A percentile compares a stretch with the other conserved stretches of the same genome.
Evolutionary conservation across 169 alveolate genomes (phyloP).

Genomic region (Cryptosporidium sp.): DNA sequence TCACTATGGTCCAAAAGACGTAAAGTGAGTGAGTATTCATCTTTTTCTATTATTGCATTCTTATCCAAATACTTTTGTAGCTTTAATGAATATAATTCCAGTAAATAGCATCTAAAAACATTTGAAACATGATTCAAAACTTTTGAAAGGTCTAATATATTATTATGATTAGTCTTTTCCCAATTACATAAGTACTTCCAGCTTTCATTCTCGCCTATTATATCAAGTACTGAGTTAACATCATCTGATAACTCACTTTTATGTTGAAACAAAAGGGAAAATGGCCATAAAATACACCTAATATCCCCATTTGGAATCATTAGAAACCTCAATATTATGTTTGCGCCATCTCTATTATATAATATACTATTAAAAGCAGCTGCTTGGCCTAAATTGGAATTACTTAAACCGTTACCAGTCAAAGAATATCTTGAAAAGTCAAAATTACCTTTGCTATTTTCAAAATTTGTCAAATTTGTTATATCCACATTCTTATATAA

Average conservation of each 20-base stretch:
- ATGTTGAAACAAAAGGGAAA: slow-evolving; percentile 3
- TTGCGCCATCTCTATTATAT: not conserved
- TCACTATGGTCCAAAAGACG: slow-evolving; percentile 16
- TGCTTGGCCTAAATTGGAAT: not conserved
- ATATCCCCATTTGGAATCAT: slow-evolving; percentile 70
- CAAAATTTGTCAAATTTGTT: not conserved
- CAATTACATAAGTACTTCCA: slow-evolving; percentile 59
- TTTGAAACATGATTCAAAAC: slow-evolving; percentile 50
- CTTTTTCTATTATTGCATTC: slow-evolving; percentile 6
- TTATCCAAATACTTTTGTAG: not conserved
- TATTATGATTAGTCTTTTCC: slow-evolving; percentile 10
- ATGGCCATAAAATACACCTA: slow-evolving; percentile 64
- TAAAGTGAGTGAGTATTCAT: not conserved
- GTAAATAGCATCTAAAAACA: slow-evolving; percentile 26
- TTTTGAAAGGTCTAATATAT: slow-evolving; percentile 40
- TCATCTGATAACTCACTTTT: not conserved
- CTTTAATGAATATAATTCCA: slow-evolving; percentile 31
- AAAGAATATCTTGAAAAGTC: slow-evolving; percentile 12
- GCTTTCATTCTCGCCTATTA: slow-evolving; percentile 5
- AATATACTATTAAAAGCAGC: not conserved
- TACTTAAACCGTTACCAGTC: not conserved
- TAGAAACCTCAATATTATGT: slow-evolving; percentile 60
- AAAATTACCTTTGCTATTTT: not conserved
- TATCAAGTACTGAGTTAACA: slow-evolving; percentile 11
- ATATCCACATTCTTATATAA: slow-evolving; percentile 24